Evolutionary conservation across 257 asterid genomes (phyloP).

Genomic region (Petrea volubilis): DNA sequence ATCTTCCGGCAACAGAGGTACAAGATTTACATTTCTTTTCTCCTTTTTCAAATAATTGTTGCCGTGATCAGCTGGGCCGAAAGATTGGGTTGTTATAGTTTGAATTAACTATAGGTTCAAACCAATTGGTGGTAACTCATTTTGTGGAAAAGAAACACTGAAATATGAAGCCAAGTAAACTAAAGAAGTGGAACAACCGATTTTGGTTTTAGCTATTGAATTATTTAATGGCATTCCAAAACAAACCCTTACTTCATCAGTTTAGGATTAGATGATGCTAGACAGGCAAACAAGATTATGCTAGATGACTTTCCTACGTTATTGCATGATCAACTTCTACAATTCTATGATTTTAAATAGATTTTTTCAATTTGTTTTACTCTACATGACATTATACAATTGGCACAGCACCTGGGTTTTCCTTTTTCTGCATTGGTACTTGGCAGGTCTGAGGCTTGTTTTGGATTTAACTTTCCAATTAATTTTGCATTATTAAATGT

Average conservation of each 20-base stretch:
- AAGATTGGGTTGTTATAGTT: not conserved
- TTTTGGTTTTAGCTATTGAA: not conserved
- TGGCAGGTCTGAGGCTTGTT: too few relatives aligned
- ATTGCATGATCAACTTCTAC: too few relatives aligned
- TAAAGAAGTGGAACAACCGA: not conserved
- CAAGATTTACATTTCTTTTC: not conserved
- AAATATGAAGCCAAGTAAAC: not conserved
- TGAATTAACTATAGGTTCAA: not conserved
- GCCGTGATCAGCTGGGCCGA: not conserved
- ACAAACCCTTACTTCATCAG: too few relatives aligned
- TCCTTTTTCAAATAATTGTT: not conserved
- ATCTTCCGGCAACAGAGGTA: constrained; percentile 43
- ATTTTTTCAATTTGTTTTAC: not conserved
- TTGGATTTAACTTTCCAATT: too few relatives aligned
- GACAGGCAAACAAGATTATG: not conserved
- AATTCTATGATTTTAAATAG: too few relatives aligned
- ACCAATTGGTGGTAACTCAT: not conserved
- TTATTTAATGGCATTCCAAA: not conserved
- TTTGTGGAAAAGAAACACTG: not conserved
- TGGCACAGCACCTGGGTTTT: too few relatives aligned
- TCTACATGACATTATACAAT: too few relatives aligned
- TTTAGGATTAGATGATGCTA: not conserved
- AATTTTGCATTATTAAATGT: too few relatives aligned
- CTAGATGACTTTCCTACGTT: too few relatives aligned
- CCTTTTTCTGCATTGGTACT: too few relatives aligned